Evolutionary conservation across 2,329 filamentous ascomycete genomes (phyloP).

Genomic region (Calonectria montana): DNA sequence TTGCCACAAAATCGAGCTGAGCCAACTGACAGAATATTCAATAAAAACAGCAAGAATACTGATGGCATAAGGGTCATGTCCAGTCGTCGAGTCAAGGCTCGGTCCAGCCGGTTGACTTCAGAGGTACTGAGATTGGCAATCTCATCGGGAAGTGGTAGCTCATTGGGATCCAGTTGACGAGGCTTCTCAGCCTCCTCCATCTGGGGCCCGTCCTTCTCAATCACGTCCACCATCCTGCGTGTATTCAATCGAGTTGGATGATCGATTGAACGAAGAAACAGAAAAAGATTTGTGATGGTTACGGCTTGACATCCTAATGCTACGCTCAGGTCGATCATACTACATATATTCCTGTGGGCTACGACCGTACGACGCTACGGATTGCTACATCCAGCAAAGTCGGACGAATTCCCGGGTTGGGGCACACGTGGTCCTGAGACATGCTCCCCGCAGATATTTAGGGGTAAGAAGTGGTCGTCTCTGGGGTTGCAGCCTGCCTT

Average conservation of each 20-base stretch:
- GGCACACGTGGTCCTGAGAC: background rate
- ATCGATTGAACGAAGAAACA: background rate
- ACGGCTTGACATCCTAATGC: background rate
- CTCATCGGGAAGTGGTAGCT: conserved; percentile 15
- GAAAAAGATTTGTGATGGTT: background rate
- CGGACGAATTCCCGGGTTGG: conserved; percentile 16
- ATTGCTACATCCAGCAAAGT: background rate
- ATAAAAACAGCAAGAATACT: conserved; percentile 6
- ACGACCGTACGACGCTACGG: background rate
- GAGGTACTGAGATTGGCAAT: conserved; percentile 1
- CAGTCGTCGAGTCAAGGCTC: conserved; percentile 1
- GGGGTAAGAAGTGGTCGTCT: background rate
- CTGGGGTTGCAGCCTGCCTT: conserved; percentile 7
- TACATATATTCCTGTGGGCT: background rate
- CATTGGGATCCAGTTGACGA: conserved; percentile 13
- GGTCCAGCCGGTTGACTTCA: conserved; percentile 9
- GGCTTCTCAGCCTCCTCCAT: conserved; percentile 20
- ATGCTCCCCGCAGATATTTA: background rate
- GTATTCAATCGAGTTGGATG: background rate
- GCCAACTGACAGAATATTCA: conserved; percentile 15
- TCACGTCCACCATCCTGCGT: background rate
- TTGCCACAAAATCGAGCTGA: no score
- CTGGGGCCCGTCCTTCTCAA: conserved; percentile 3
- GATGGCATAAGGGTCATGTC: conserved; percentile 21
- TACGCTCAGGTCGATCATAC: background rate